Conservation (phyloP, 805 yeast genomes). For the Saccharomyces mikatae region DNA sequence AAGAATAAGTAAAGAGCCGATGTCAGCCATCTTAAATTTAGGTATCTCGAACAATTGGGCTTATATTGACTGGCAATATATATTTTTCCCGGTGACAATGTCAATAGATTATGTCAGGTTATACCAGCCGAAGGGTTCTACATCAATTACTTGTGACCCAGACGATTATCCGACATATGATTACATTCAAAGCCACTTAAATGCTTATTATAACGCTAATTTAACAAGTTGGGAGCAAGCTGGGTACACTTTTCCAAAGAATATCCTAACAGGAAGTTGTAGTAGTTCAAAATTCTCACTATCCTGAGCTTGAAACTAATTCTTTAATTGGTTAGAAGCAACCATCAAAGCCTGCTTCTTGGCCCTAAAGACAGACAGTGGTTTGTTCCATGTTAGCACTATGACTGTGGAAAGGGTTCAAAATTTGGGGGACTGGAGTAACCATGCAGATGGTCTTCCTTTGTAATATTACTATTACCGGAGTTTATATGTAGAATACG, state of each 20-base stretch:
- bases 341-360: background rate
- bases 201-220: constrained; percentile 64
- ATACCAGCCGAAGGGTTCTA: constrained; percentile 71
- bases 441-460: background rate
- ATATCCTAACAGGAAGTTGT: constrained; percentile 48
- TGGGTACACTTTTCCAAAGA: constrained; percentile 65
- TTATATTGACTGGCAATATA: constrained; percentile 79
- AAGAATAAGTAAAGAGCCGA: constrained; percentile 79
- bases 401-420: background rate
- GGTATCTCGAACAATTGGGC: constrained; percentile 93
- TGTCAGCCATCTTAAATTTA: constrained; percentile 79
- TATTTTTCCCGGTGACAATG: constrained; percentile 71
- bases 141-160: constrained; percentile 78
- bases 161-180: constrained; percentile 73
- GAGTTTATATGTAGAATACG: background rate
- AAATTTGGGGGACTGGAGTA: background rate
- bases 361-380: background rate
- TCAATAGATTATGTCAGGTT: constrained; percentile 78
- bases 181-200: constrained; percentile 63
- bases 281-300: constrained; percentile 24
- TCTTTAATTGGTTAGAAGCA: background rate
- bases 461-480: background rate
- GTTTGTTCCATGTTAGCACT: background rate
- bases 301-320: background rate
- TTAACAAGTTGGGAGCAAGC: constrained; percentile 67